These are phyloP conservation scores for Lactarius vividus DNA, from an alignment of 768 basidiomycete species.

Conservation along the genomic window DNA sequence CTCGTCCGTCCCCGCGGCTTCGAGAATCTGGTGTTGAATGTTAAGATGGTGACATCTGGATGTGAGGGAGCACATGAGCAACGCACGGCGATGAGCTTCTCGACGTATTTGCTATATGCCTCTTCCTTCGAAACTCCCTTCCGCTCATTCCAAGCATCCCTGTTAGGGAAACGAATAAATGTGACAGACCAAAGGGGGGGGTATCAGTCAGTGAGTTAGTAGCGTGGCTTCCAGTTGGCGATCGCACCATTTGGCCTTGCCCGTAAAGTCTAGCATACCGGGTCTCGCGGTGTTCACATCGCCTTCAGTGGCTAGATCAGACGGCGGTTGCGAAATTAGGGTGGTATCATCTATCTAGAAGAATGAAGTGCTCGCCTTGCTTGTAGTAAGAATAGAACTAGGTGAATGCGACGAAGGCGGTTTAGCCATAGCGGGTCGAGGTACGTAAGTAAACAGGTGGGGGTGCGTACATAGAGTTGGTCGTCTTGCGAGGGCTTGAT, in stretches of 20 bases:
- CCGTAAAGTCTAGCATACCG: conserved; percentile 80
- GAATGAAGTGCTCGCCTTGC: conserved; percentile 57
- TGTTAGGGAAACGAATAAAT: conserved; percentile 33
- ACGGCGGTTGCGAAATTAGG: conserved; percentile 13
- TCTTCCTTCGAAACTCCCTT: conserved; percentile 74
- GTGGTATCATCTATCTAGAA: conserved; percentile 18
- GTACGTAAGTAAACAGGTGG: conserved; percentile 15
- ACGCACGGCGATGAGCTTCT: conserved; percentile 64
- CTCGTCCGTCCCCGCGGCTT: conserved; percentile 47
- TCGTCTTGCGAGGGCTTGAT: conserved; percentile 71
- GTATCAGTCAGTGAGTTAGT: conserved; percentile 5
- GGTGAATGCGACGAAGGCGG: background rate
- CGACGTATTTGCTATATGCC: conserved; percentile 71
- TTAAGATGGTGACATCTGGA: conserved; percentile 13
- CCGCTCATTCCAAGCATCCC: conserved; percentile 83
- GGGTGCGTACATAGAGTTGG: conserved; percentile 68
- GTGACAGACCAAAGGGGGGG: background rate
- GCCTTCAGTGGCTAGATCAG: conserved; percentile 60
- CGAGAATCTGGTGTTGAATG: conserved; percentile 50
- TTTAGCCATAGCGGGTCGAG: conserved; percentile 9
- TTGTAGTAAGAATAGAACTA: conserved; percentile 96
- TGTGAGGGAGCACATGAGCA: conserved; percentile 1
- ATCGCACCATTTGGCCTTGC: conserved; percentile 85
- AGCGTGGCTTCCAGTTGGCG: conserved; percentile 5
- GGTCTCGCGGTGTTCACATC: conserved; percentile 64